phyloP scores from a whole-genome alignment of 2,329 filamentous ascomycete genomes.

The Ceratocystis lukuohia region DNA sequence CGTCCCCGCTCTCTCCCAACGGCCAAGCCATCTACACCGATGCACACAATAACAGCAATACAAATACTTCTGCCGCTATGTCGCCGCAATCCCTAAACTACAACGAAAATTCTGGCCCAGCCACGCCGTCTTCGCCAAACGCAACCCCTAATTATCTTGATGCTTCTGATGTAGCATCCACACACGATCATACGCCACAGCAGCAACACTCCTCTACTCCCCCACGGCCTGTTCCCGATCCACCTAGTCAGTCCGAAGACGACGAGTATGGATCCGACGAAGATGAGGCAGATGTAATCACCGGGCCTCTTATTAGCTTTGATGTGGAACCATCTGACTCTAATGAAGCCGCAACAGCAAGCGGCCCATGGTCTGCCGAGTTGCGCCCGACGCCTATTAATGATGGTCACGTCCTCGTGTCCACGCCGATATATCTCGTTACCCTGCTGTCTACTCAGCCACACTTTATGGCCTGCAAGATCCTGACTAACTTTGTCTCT shows the following conservation, averaged over 20 bases:
- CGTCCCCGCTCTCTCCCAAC: not conserved
- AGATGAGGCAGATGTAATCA: conserved; percentile 41
- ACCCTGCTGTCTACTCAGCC: conserved; percentile 37
- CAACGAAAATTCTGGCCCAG: not conserved
- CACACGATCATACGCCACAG: not conserved
- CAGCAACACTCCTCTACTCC: not conserved
- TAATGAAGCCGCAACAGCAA: conserved; percentile 36
- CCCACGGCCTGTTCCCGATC: not conserved
- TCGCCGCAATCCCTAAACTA: not conserved
- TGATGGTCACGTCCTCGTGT: conserved; percentile 24
- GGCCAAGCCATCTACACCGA: not conserved
- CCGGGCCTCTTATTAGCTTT: conserved; percentile 46
- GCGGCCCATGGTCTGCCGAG: conserved; percentile 42
- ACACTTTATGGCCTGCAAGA: conserved; percentile 37
- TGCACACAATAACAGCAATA: not conserved
- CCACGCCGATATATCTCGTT: conserved; percentile 30
- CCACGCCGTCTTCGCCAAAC: not conserved
- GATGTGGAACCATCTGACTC: conserved; percentile 46
- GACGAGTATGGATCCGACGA: conserved; percentile 44
- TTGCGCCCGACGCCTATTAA: conserved; percentile 36
- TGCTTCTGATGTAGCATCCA: not conserved
- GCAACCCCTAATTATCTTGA: not conserved
- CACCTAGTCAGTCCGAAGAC: conserved; percentile 24
- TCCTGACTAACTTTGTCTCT: conserved; percentile 33
- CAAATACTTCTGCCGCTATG: not conserved